Evolutionary conservation across 2,329 filamentous ascomycete species (phyloP).

Genomic region (Exophiala calicioides): DNA sequence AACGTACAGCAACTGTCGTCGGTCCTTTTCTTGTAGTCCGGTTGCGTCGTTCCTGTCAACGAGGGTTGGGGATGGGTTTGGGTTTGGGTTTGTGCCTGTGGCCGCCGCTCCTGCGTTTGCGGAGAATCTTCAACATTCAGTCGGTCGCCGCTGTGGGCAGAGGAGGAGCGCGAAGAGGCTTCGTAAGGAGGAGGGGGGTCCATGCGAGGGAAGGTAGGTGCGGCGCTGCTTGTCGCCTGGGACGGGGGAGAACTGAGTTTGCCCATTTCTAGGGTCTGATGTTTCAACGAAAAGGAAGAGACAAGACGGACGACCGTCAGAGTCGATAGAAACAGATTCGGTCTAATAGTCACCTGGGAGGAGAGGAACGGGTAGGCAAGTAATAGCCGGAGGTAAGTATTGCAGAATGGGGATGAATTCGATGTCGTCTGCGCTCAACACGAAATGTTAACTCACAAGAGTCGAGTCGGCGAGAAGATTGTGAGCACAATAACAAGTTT

Average conservation of each 20-base stretch:
- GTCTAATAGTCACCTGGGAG: too few relatives aligned
- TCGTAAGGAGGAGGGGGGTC: constrained; percentile 28
- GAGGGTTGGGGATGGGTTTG: constrained; percentile 4
- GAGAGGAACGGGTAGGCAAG: too few relatives aligned
- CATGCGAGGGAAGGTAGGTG: constrained; percentile 24
- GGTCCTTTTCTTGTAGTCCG: constrained; percentile 8
- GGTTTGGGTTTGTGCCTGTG: constrained; percentile 4
- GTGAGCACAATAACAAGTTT: too few relatives aligned
- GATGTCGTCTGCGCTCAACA: too few relatives aligned
- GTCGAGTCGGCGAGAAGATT: too few relatives aligned
- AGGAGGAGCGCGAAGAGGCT: constrained; percentile 25
- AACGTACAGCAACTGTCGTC: constrained; percentile 24
- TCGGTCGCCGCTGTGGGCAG: constrained; percentile 21
- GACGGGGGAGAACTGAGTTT: constrained; percentile 17
- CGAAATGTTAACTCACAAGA: too few relatives aligned
- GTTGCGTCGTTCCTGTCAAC: background rate
- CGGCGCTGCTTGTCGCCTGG: constrained; percentile 5
- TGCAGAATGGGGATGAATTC: too few relatives aligned
- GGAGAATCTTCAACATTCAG: constrained; percentile 9
- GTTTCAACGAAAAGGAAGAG: too few relatives aligned
- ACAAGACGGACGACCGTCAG: too few relatives aligned
- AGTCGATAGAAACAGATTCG: too few relatives aligned
- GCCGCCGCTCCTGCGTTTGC: background rate
- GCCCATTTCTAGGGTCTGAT: too few relatives aligned
- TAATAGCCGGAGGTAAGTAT: too few relatives aligned